Evolutionary conservation across 140 eudicot genomes (phyloP), one percentile per base, ranked within the genome.

Genomic region (Ambrosia hybrid): DNA sequence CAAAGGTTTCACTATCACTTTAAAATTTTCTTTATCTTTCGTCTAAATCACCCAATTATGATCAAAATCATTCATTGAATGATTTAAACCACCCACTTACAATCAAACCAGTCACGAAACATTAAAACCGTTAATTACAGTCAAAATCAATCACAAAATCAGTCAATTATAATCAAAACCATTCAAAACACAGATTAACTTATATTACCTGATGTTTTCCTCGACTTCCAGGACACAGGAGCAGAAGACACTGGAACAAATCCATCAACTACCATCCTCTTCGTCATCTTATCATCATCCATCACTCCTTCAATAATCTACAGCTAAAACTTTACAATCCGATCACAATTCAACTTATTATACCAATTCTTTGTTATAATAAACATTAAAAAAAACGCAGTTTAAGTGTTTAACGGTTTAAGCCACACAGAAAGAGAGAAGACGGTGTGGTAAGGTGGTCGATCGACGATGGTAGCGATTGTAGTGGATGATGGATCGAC

Each of bases 211-310:
- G 89, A 73, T 76, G 92, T 82, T 79, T 75, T 83, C 37, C 97
- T 79, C 33, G 97, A 91, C 69, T 88, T 86, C 97, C 96, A 91
- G 71, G 86, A 85, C 60, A 83, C 86, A 53, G 91, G 90, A 73
- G 97, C 74, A 56, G 97, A 73, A 67, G 91, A 76, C 9, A 86
- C 79, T 30, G 92, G 89, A 37, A 90, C 76, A 51, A 88, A 88
- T 37, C 93, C 91, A 21, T 84, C 68, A 37, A 88, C 57, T 65
- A 79, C 57, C 56, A 63, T 78, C 65, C 67, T 81, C 73, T 73
- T 76, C 55, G 8, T 80, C 76, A 77, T 72, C 73, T 66, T 73
- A 10, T 52, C 74, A 15, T 74, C 83, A 49, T 85, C 97, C 95
- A 87, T 90, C 60, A 15, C 65, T 74, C 34, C 53, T 43, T 61